A percentile compares a stretch with the other conserved stretches of the same genome.
phyloP scores from a whole-genome alignment of 306 rosid genomes.

The Echinosophora koreensis region DNA sequence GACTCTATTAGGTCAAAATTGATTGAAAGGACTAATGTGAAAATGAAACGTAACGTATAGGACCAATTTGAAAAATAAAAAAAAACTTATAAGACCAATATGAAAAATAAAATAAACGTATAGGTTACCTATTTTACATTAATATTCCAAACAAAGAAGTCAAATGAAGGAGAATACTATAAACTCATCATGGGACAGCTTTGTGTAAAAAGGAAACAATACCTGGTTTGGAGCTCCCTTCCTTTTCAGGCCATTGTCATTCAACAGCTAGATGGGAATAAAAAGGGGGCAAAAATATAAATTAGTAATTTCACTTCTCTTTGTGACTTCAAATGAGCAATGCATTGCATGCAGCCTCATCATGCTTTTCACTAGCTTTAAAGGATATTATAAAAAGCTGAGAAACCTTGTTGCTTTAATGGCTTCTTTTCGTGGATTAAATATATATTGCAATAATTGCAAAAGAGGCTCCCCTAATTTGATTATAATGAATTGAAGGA shows the following conservation, averaged over 20 bases:
- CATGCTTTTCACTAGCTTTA: slow-evolving; percentile 45
- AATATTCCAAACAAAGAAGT: too few species aligned
- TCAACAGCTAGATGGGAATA: slow-evolving; percentile 53
- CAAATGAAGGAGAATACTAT: slow-evolving; percentile 25
- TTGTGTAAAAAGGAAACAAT: slow-evolving; percentile 39
- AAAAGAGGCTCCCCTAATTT: slow-evolving; percentile 37
- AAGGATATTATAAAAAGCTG: slow-evolving; percentile 44
- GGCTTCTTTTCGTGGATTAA: slow-evolving; percentile 4
- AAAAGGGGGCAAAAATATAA: slow-evolving; percentile 4
- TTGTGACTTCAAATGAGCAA: slow-evolving; percentile 50
- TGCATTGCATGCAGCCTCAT: slow-evolving; percentile 46
- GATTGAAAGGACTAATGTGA: too few species aligned
- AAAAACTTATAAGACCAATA: too few species aligned
- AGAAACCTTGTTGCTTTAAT: slow-evolving; percentile 37
- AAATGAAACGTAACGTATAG: too few species aligned
- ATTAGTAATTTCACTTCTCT: slow-evolving; percentile 13
- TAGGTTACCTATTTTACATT: too few species aligned
- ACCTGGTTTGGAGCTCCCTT: slow-evolving; percentile 59
- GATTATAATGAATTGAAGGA: slow-evolving; percentile 49
- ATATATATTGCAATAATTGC: slow-evolving; percentile 41
- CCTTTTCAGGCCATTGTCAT: slow-evolving; percentile 57
- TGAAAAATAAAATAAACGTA: slow-evolving; percentile 31
- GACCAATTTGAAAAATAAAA: too few species aligned
- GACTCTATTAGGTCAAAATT: too few species aligned
- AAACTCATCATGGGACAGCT: slow-evolving; percentile 18